Evolutionary conservation across 176 grass and related monocot species (phyloP).

Genomic region (Triticum turgidum): DNA sequence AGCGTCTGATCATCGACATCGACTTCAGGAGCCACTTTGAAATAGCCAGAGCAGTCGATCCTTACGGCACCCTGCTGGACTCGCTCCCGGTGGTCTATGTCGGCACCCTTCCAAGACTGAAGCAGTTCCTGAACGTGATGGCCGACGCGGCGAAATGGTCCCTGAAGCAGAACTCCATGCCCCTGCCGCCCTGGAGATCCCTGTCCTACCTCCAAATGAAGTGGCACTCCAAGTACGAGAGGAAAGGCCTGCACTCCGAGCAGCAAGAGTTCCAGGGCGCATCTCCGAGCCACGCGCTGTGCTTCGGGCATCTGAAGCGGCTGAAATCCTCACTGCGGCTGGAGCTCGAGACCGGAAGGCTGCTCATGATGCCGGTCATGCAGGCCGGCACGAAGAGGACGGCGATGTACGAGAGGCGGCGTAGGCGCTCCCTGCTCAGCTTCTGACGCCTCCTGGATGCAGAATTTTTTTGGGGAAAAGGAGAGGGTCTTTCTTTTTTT

Average conservation of each 20-base stretch:
- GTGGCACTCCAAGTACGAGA: slow-evolving; percentile 79
- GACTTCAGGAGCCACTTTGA: slow-evolving; percentile 98
- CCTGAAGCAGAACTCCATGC: slow-evolving; percentile 96
- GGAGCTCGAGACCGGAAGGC: slow-evolving; percentile 44
- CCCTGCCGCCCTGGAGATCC: slow-evolving; percentile 92
- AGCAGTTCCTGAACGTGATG: slow-evolving; percentile 91
- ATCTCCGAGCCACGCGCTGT: slow-evolving; percentile 46
- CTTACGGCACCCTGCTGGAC: slow-evolving; percentile 63
- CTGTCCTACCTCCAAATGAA: slow-evolving; percentile 86
- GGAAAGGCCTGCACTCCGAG: slow-evolving; percentile 29
- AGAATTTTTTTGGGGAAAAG: background rate
- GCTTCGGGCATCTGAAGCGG: slow-evolving; percentile 57
- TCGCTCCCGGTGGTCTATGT: slow-evolving; percentile 72
- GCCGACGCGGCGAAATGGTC: slow-evolving; percentile 88
- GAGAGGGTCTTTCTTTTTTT: background rate
- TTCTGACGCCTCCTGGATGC: slow-evolving; percentile 37
- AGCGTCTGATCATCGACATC: slow-evolving; percentile 82
- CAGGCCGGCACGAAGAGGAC: slow-evolving; percentile 64
- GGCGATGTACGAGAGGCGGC: slow-evolving; percentile 47
- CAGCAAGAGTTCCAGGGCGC: background rate
- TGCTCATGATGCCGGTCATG: slow-evolving; percentile 47
- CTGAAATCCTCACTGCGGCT: slow-evolving; percentile 58
- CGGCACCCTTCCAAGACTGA: slow-evolving; percentile 61
- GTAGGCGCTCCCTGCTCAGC: slow-evolving; percentile 46
- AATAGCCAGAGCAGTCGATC: slow-evolving; percentile 84